A percentile compares a stretch with the other conserved stretches of the same genome.
Evolutionary conservation across 495 filamentous ascomycete species (phyloP).

Genomic region (Neurospora sp.): DNA sequence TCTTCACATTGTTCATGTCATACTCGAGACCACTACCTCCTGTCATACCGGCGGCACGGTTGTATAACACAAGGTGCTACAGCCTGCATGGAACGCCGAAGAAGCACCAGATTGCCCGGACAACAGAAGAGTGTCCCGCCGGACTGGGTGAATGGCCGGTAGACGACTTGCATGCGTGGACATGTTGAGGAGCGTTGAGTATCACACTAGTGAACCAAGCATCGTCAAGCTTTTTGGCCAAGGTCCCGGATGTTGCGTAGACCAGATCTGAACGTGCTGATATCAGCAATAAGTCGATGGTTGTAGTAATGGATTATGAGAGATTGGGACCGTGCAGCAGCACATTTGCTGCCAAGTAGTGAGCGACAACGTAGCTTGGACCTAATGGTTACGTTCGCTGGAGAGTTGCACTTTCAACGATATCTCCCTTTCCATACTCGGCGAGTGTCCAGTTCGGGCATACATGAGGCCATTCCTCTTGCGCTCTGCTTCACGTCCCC

Average conservation of each 20-base stretch:
- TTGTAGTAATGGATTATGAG: background rate
- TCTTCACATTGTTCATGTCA: background rate
- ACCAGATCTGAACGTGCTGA: background rate
- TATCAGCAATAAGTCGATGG: background rate
- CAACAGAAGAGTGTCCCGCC: background rate
- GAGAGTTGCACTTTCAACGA: background rate
- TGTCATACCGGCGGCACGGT: background rate
- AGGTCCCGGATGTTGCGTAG: background rate
- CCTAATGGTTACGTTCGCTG: background rate
- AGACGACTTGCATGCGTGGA: background rate
- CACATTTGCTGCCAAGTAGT: background rate
- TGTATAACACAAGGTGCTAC: background rate
- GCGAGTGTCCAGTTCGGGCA: background rate
- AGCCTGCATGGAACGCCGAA: background rate
- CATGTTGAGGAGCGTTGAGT: background rate
- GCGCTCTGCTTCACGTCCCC: background rate
- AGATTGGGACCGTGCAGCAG: background rate
- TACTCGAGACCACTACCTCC: background rate
- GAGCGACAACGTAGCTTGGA: background rate
- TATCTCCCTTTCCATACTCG: background rate
- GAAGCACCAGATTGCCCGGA: background rate
- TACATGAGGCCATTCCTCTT: background rate
- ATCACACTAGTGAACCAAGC: background rate
- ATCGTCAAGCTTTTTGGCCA: background rate
- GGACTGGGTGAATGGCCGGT: background rate